Evolutionary conservation across 192 early-diverging fungal species (phyloP).

Genomic region (Backusella psychrophila): DNA sequence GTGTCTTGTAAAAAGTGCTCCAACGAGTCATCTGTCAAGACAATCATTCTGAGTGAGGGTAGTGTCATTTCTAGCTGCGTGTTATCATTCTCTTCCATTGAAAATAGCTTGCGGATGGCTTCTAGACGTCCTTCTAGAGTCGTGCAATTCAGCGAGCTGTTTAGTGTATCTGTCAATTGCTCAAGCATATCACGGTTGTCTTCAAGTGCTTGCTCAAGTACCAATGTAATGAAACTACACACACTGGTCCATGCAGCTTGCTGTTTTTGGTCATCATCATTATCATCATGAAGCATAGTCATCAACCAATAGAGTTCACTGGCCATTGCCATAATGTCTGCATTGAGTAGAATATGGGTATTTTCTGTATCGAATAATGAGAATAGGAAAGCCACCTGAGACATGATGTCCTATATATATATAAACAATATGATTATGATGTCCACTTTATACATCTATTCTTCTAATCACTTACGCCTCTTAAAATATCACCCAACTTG

Average conservation of each 20-base stretch:
- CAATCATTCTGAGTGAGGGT: slow-evolving; percentile 58
- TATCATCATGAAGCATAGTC: background rate
- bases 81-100: background rate
- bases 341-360: slow-evolving; percentile 63
- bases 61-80: slow-evolving; percentile 4
- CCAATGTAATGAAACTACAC: background rate
- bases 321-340: slow-evolving; percentile 81
- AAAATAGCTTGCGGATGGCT: background rate
- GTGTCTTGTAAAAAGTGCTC: slow-evolving; percentile 73
- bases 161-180: background rate
- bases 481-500: slow-evolving; percentile 57
- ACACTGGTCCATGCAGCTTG: background rate
- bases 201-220: background rate
- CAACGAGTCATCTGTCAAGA: slow-evolving; percentile 80
- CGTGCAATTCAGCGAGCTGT: background rate
- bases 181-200: background rate
- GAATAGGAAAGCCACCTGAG: slow-evolving; percentile 79
- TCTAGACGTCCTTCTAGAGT: background rate
- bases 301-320: slow-evolving; percentile 83
- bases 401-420: slow-evolving; percentile 69
- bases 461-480: slow-evolving; percentile 31
- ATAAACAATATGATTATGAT: background rate
- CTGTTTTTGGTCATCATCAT: background rate
- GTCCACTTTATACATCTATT: background rate
- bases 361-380: slow-evolving; percentile 72